These are phyloP conservation scores for Cryomyces minteri DNA, from an alignment of 495 filamentous ascomycete genomes.

Conservation along the genomic window DNA sequence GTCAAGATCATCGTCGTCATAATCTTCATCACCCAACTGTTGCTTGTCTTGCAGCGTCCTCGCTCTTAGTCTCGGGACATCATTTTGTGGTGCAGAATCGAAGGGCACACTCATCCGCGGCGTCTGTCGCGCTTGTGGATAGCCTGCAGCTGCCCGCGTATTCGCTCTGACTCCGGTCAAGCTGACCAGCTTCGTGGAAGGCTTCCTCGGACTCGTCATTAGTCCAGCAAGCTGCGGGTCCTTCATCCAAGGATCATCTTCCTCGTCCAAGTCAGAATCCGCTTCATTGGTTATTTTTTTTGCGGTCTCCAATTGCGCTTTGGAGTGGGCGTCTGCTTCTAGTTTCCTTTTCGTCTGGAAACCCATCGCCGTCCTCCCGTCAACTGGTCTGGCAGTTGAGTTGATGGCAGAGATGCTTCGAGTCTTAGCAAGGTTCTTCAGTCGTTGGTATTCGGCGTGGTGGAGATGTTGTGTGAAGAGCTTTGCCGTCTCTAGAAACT, in stretches of 20 bases:
- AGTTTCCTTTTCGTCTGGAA: neutral
- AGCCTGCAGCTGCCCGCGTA: constrained; percentile 14
- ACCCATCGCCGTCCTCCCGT: constrained; percentile 25
- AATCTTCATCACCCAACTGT: neutral
- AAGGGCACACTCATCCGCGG: neutral
- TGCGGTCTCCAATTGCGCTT: neutral
- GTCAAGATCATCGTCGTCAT: constrained; percentile 7
- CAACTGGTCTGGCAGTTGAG: constrained; percentile 42
- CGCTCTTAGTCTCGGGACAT: neutral
- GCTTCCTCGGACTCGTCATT: constrained; percentile 7
- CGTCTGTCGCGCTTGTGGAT: neutral
- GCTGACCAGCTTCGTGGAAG: constrained; percentile 1
- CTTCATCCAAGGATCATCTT: constrained; percentile 7
- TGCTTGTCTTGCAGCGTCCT: neutral
- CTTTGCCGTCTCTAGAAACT: constrained; percentile 61
- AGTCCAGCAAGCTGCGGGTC: constrained; percentile 14
- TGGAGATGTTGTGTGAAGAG: constrained; percentile 75
- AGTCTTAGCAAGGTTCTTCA: constrained; percentile 40
- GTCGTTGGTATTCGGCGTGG: constrained; percentile 66
- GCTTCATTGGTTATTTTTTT: neutral
- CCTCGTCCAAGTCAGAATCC: constrained; percentile 3
- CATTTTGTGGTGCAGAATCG: neutral
- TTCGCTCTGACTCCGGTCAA: constrained; percentile 3
- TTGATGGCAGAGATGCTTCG: constrained; percentile 34
- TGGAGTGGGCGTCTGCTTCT: constrained; percentile 3